Conservation (phyloP, 768 basidiomycete genomes). For the Galerina marginata region DNA sequence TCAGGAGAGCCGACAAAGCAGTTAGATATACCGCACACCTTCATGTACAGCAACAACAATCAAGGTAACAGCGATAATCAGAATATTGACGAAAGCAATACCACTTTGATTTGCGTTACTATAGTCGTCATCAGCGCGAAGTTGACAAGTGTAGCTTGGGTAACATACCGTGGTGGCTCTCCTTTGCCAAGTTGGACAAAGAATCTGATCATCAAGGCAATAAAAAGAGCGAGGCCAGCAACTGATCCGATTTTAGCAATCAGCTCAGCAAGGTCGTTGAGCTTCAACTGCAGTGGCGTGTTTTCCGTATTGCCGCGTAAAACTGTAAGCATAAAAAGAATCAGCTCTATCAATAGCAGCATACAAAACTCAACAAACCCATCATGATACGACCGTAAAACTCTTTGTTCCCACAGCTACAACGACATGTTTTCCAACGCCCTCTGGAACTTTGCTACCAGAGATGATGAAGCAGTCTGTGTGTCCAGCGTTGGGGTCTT, state of each 20-base stretch:
- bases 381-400: slow-evolving; percentile 98
- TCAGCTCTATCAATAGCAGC: slow-evolving; percentile 3
- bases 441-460: slow-evolving; percentile 93
- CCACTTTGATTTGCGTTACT: slow-evolving; percentile 84
- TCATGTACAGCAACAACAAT: slow-evolving; percentile 55
- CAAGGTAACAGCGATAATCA: slow-evolving; percentile 93
- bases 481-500: slow-evolving; percentile 51
- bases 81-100: slow-evolving; percentile 88
- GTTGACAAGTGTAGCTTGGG: neutral
- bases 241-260: slow-evolving; percentile 90
- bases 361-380: slow-evolving; percentile 55
- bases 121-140: neutral
- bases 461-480: slow-evolving; percentile 92
- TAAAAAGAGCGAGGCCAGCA: slow-evolving; percentile 84
- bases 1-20: neutral
- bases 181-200: slow-evolving; percentile 82
- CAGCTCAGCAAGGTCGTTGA: slow-evolving; percentile 92
- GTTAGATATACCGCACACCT: slow-evolving; percentile 30
- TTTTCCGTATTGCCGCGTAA: slow-evolving; percentile 86
- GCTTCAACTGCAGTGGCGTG: slow-evolving; percentile 92
- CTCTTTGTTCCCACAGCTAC: slow-evolving; percentile 91
- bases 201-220: slow-evolving; percentile 89
- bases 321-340: slow-evolving; percentile 48
- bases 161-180: slow-evolving; percentile 58
- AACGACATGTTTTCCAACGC: slow-evolving; percentile 91